Conservation (phyloP, 2,329 filamentous ascomycete species). For the Trichoderma sp. region DNA sequence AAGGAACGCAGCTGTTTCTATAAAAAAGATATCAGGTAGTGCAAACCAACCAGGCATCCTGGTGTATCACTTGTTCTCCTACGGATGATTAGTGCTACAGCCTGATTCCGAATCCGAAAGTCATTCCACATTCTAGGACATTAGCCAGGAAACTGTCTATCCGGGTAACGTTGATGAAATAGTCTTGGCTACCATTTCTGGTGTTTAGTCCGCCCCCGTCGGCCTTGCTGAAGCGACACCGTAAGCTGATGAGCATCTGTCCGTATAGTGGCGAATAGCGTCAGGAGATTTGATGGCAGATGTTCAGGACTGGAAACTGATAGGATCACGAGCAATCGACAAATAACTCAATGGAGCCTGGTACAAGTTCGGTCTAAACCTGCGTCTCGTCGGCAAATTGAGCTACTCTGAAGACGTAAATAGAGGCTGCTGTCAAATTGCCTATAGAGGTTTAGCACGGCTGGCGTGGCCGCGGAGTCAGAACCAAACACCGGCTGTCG, state of each 20-base stretch:
- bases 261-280: neutral
- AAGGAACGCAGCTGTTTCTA: neutral
- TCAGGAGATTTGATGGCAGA: neutral
- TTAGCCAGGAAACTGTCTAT: neutral
- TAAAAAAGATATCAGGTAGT: neutral
- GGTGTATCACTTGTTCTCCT: neutral
- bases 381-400: neutral
- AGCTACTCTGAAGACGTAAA: conserved; percentile 5
- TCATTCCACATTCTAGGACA: neutral
- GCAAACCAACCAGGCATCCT: neutral
- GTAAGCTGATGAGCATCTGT: neutral
- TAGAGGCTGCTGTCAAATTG: conserved; percentile 13
- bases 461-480: neutral
- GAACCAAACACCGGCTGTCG: neutral
- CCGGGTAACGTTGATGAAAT: neutral
- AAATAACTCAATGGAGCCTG: neutral
- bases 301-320: neutral
- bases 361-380: neutral
- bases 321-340: neutral
- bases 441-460: conserved; percentile 8
- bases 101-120: neutral
- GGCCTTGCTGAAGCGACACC: neutral
- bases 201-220: neutral
- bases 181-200: neutral
- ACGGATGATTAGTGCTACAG: neutral